Evolutionary conservation across 78 protist genomes (phyloP), one percentile per base, ranked within the genome.

Genomic region (Bigelowiella natans): DNA sequence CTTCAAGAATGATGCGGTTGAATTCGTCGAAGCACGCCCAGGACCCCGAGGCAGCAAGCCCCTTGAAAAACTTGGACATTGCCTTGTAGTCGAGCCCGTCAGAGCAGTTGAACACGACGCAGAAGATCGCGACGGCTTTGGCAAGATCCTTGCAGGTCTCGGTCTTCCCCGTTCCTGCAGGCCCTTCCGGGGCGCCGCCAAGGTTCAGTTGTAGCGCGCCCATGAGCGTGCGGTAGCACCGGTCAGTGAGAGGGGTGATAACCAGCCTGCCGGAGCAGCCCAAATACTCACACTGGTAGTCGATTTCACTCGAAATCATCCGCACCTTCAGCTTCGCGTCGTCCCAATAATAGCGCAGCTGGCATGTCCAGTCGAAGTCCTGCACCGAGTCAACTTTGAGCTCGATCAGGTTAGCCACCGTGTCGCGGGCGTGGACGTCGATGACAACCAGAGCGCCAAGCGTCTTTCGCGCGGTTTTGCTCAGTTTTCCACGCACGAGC

Each of bases 181-280:
- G 97, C 2, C 97, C 97, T 31, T 91, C 94, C 1, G 96, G 97
- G 1, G 95, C 94, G n/a, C 97, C 97, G 1, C 97, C 97, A 2
- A 91, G 91, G 28, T 89, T 2, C 29, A 94, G 38, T 38, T 93
- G 94, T 18, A 94, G 26, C 7, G 97, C 97, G 18, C 73, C 73
- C 89, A 94, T 94, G 31, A 96, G 92, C 1, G 98, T 96, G 88
- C 94, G 91, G 93, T 96, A 96, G 94, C 95, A 91, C 1, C 97
- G 93, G 86, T 94, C 96, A 31, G 97, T 96, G 39, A 96, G 94
- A 29, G 95, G 94, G 1, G 98, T 96, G 36, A 95, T 89, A 31
- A 96, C 98, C 2, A 96, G 95, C 34, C 98, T 88, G 37, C 39
- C 3, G 90, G 34, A 0, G 18, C 34, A 18, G 7, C 73, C 73